Evolutionary conservation across 495 filamentous ascomycete genomes (phyloP), one percentile per base, ranked within the genome.

Genomic region (Friedmanniomyces endolithicus): DNA sequence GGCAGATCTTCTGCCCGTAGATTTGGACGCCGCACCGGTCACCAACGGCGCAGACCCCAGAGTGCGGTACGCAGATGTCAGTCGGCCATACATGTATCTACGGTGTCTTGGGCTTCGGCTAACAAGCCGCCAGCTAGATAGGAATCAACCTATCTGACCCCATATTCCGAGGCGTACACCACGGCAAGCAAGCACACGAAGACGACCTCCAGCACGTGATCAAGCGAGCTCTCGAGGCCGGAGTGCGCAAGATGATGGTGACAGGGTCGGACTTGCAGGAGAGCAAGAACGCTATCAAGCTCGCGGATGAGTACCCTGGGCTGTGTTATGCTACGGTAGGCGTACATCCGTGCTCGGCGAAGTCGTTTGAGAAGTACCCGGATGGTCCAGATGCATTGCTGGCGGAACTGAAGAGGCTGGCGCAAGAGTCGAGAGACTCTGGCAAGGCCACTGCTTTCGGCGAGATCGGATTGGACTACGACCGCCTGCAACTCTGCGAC

Each of bases 401-500:
- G 65, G 55, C 70, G 63, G 53, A 70, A 64, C 75, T 96, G 11
- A 69, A 73, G 34, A 65, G 69, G 8, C 72, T 95, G 24, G 79
- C 77, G 9, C 59, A 66, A 6, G 65, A 68, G 31, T 72, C 70
- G 8, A 74, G 67, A 61, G 62, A 67, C 45, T 63, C 68, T 25
- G 79, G 75, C 43, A 75, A 75, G 25, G 74, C 75, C 19, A 83
- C 87, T 12, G 94, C 92, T 20, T 94, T 96, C 65, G 92, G 92
- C 40, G 92, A 98, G 65, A 88, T 98, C 53, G 92, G 92, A 9
- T 80, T 98, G 1, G 92, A 98, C 70, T 98, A 97, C 65, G 92
- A 98, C 69, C 79, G 92, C 1, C 71, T 98, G 12, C 83, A 84
- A 62, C 81, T 89, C 62, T 85, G 80, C 62, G 74, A 79, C 0